These are phyloP conservation scores for Aspergillus felis DNA, from an alignment of 2,329 filamentous ascomycete genomes.

Conservation along the genomic window DNA sequence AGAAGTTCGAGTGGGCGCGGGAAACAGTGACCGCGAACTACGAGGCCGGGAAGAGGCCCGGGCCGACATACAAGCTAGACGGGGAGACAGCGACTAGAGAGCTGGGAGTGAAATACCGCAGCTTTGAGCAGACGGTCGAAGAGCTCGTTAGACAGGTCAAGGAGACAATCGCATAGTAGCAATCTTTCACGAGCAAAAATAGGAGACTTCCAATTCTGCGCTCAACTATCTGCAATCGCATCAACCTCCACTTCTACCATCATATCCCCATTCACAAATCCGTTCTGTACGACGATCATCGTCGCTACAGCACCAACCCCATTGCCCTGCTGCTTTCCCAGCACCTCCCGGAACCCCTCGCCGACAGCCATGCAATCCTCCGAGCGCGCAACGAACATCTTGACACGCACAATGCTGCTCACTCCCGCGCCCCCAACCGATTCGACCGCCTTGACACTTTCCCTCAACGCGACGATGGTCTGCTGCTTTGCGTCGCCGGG, in stretches of 20 bases:
- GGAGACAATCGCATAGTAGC: constrained; percentile 1
- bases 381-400: constrained; percentile 32
- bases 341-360: constrained; percentile 25
- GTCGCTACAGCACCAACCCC: constrained; percentile 32
- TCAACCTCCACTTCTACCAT: constrained; percentile 40
- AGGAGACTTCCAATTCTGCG: not conserved
- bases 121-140: constrained; percentile 15
- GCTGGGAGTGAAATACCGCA: constrained; percentile 35
- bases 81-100: constrained; percentile 38
- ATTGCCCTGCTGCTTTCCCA: constrained; percentile 21
- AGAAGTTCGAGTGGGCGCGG: constrained; percentile 2
- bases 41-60: constrained; percentile 31
- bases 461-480: constrained; percentile 21
- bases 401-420: constrained; percentile 32
- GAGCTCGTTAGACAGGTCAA: constrained; percentile 18
- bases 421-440: constrained; percentile 28
- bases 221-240: constrained; percentile 22
- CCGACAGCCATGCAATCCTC: constrained; percentile 29
- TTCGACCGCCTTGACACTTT: constrained; percentile 31
- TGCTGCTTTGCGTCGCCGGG: constrained; percentile 31
- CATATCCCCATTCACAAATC: constrained; percentile 36
- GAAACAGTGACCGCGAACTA: constrained; percentile 18
- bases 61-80: constrained; percentile 37
- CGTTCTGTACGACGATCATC: constrained; percentile 35
- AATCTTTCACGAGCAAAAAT: not conserved